Percentiles rank a stretch among this genome's conserved stretches.
These are phyloP conservation scores for Tardiomyces depauwii DNA, from an alignment of 1,139 yeast species.

Conservation along the genomic window DNA sequence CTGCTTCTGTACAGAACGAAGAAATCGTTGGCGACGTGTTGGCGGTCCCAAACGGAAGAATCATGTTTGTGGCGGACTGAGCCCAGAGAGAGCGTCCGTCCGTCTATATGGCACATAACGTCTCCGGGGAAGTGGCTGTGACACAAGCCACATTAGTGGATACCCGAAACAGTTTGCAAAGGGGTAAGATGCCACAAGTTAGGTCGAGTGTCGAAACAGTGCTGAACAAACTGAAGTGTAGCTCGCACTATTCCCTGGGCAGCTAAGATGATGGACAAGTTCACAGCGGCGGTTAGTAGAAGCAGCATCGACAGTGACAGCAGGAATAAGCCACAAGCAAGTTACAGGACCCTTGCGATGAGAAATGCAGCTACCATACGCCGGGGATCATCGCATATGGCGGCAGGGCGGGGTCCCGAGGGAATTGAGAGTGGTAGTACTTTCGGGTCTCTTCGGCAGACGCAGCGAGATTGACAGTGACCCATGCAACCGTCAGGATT, in stretches of 20 bases:
- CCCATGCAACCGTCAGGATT: slow-evolving; percentile 39
- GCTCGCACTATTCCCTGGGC: too few species aligned
- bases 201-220: too few species aligned
- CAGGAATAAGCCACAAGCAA: neutral
- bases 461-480: slow-evolving; percentile 44
- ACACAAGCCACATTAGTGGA: too few species aligned
- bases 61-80: too few species aligned
- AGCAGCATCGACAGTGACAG: too few species aligned
- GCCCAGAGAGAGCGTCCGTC: too few species aligned
- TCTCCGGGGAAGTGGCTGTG: too few species aligned
- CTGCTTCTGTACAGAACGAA: slow-evolving; percentile 14
- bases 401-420: slow-evolving; percentile 15
- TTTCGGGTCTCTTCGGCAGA: slow-evolving; percentile 50
- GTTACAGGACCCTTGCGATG: neutral
- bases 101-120: too few species aligned
- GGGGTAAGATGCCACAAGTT: slow-evolving; percentile 1
- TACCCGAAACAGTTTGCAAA: neutral
- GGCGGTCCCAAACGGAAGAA: neutral
- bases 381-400: slow-evolving; percentile 19
- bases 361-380: slow-evolving; percentile 6
- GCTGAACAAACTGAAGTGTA: too few species aligned
- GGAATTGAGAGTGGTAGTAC: slow-evolving; percentile 34
- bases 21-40: slow-evolving; percentile 11
- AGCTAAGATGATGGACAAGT: too few species aligned
- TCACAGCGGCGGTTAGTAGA: too few species aligned